Conservation (phyloP, 2,329 filamentous ascomycete genomes). For the Truncatella angustata region DNA sequence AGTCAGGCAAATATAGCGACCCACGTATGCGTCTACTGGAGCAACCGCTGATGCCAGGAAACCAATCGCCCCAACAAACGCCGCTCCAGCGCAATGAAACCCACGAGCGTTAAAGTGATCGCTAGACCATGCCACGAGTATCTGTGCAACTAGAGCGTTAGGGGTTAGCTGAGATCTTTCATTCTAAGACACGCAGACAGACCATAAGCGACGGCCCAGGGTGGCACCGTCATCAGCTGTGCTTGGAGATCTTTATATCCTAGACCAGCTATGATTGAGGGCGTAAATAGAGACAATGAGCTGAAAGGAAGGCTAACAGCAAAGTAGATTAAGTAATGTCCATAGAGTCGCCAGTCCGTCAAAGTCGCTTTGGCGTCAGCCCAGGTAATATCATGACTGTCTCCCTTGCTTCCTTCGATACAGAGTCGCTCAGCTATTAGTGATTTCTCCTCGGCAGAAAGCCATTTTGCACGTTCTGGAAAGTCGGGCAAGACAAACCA, state of each 20-base stretch:
- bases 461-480: constrained; percentile 62
- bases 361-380: constrained; percentile 67
- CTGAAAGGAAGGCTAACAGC: constrained; percentile 33
- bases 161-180: too few species aligned
- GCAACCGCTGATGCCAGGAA: constrained; percentile 64
- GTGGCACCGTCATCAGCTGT: constrained; percentile 67
- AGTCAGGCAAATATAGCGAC: constrained; percentile 69
- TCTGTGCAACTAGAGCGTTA: constrained; percentile 25
- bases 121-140: constrained; percentile 56
- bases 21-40: constrained; percentile 55
- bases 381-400: constrained; percentile 62
- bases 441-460: constrained; percentile 57
- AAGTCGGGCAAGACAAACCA: constrained; percentile 65
- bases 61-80: constrained; percentile 42
- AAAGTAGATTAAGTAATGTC: constrained; percentile 56
- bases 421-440: constrained; percentile 46
- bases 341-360: constrained; percentile 67
- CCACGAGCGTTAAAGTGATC: constrained; percentile 59
- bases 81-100: constrained; percentile 40
- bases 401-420: constrained; percentile 51
- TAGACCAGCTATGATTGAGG: constrained; percentile 51
- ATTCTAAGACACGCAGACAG: not conserved
- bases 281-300: constrained; percentile 46
- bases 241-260: constrained; percentile 42
- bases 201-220: constrained; percentile 52